Conservation (phyloP, 148 eudicot species). For the Suaeda aralocaspica region DNA sequence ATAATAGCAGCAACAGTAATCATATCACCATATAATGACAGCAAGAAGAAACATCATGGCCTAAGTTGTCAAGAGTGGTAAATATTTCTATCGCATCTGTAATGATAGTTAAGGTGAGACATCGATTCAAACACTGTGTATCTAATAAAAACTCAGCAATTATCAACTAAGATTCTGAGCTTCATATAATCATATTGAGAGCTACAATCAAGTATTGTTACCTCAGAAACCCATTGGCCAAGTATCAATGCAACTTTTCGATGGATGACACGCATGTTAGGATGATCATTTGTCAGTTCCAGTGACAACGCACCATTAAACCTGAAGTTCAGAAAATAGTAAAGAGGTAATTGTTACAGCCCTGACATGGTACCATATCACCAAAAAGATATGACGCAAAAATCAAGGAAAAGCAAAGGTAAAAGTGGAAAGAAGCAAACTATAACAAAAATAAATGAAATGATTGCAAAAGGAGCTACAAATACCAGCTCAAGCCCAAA, state of each 20-base stretch:
- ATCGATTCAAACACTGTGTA: neutral
- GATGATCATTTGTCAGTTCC: slow-evolving; percentile 87
- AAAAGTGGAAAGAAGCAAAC: neutral
- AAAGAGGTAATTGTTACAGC: neutral
- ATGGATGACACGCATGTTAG: slow-evolving; percentile 86
- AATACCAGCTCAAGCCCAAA: neutral
- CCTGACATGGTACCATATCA: neutral
- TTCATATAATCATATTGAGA: neutral
- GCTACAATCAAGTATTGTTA: slow-evolving; percentile 24
- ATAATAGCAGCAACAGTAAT: too few relatives aligned
- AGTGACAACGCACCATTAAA: slow-evolving; percentile 80
- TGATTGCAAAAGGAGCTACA: neutral
- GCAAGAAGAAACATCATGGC: too few relatives aligned
- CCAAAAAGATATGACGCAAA: neutral
- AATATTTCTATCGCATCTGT: neutral
- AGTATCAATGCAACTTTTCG: slow-evolving; percentile 93
- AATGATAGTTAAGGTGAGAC: neutral
- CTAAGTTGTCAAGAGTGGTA: neutral
- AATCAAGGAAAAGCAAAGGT: slow-evolving; percentile 2
- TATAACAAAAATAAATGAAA: neutral
- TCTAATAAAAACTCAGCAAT: neutral
- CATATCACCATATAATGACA: too few relatives aligned
- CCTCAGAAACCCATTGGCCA: slow-evolving; percentile 99
- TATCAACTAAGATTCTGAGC: neutral
- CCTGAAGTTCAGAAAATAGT: slow-evolving; percentile 43